Conservation (phyloP, 2,329 filamentous ascomycete species). For the Phaeosphaeria sp. region DNA sequence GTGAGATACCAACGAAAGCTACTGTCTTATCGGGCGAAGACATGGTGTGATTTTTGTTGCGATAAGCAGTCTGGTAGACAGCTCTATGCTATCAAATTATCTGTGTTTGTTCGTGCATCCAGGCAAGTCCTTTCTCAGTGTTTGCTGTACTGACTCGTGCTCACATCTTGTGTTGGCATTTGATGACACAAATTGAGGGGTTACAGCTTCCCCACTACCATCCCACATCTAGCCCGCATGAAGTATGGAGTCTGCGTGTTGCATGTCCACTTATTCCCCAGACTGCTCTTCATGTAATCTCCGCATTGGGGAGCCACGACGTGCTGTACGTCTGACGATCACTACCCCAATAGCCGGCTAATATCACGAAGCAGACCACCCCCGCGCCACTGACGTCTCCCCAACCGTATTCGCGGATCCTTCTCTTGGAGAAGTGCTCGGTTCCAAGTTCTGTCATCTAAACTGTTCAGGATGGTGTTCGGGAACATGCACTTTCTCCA, state of each 20-base stretch:
- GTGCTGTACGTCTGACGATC: not conserved
- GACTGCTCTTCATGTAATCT: not conserved
- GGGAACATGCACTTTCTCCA: not conserved
- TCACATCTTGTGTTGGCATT: not conserved
- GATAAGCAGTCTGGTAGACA: not conserved
- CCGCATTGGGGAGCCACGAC: not conserved
- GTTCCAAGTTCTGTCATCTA: not conserved
- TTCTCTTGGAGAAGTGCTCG: not conserved
- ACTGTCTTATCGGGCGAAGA: conserved; percentile 25
- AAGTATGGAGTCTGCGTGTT: not conserved
- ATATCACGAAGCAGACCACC: not conserved
- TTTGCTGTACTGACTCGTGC: too few relatives aligned
- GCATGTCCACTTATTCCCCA: not conserved
- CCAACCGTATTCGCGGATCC: not conserved
- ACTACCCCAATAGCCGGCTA: not conserved
- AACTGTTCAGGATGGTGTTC: not conserved
- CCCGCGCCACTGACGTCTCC: not conserved
- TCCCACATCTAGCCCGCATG: not conserved
- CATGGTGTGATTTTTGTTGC: conserved; percentile 13
- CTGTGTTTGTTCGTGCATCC: not conserved
- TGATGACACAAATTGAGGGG: not conserved
- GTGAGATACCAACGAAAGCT: conserved; percentile 30
- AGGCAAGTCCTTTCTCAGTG: too few relatives aligned
- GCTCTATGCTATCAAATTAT: too few relatives aligned
- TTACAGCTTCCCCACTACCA: not conserved